Percentiles rank a stretch among this genome's conserved stretches.
Evolutionary conservation across 2,329 filamentous ascomycete genomes (phyloP).

Genomic region (Penicillium italicum): DNA sequence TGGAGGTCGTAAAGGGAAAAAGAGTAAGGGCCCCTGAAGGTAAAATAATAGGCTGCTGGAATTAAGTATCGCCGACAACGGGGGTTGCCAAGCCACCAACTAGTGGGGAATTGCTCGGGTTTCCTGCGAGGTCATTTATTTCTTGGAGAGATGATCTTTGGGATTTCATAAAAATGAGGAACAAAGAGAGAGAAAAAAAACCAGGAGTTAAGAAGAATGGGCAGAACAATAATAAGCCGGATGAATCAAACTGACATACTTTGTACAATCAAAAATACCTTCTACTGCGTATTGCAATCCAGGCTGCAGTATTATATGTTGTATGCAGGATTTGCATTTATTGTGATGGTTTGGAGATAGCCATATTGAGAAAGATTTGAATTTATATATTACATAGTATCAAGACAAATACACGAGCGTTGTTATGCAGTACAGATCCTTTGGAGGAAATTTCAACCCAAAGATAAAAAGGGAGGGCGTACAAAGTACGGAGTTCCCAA

Average conservation of each 20-base stretch:
- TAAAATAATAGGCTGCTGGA: conserved; percentile 26
- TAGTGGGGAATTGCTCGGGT: conserved; percentile 9
- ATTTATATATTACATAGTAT: background rate
- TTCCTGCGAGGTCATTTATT: conserved; percentile 5
- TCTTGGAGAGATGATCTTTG: background rate
- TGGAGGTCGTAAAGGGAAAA: conserved; percentile 12
- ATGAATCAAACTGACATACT: background rate
- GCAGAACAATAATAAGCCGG: background rate
- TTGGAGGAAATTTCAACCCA: too few species aligned
- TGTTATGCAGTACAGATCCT: too few species aligned
- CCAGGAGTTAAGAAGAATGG: background rate
- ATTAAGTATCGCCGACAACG: conserved; percentile 28
- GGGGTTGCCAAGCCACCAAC: conserved; percentile 20
- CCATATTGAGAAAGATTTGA: background rate
- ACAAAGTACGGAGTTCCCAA: too few species aligned
- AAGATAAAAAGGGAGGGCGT: too few species aligned
- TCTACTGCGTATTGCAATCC: too few species aligned
- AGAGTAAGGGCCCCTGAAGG: conserved; percentile 22
- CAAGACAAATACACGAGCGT: too few species aligned
- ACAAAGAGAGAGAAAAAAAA: background rate
- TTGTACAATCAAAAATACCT: background rate
- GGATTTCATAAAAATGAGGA: background rate
- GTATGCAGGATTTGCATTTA: too few species aligned
- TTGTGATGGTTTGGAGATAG: too few species aligned
- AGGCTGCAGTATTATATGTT: background rate